Evolutionary conservation across 176 grass and related monocot species (phyloP), one percentile per base, ranked within the genome.

Genomic region (Elymus sibiricus): DNA sequence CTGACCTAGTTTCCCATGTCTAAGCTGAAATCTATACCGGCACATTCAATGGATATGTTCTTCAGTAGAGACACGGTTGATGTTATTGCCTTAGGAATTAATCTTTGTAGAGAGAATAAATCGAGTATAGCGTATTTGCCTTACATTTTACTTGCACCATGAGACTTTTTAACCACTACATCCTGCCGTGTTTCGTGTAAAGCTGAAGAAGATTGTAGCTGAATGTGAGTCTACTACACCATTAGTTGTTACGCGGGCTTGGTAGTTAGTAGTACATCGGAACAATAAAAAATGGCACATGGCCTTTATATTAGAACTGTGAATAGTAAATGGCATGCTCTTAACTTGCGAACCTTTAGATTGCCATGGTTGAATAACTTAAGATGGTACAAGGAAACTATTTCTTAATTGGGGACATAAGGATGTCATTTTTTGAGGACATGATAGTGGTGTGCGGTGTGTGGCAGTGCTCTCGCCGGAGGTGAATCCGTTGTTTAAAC

Each of bases 11-110:
- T 12, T 56, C 34, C 62, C 44, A 38, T 55, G 17, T n/a, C 12
- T 59, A 31, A 87, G 9, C 31, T 67, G 58, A 77, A 88, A 70
- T 68, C 7, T 82, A 55, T 70, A 25, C 66, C 63, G 64, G 32
- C 35, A 55, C 6, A 67, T 78, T 42, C 4, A 21, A 43, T 17
- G 44, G 35, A 75, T 62, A 9, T 76, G 10, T 28, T 82, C 26
- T 55, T 79, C 27, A 75, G 74, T n/a, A 49, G 61, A 56, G 66
- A 34, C 0, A 29, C 6, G 34, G 19, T 47, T 19, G 1, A 58
- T n/a, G 74, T 69, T 85, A 29, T 69, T 69, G 24, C 46, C 11
- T 70, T 56, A 26, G 31, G n/a, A 55, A 47, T 24, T 44, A 51
- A 42, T 65, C 42, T 14, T 34, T 25, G 11, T n/a, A 7, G 43